These are phyloP conservation scores for Parastagonospora avenae DNA, from an alignment of 2,329 filamentous ascomycete species.

Conservation along the genomic window DNA sequence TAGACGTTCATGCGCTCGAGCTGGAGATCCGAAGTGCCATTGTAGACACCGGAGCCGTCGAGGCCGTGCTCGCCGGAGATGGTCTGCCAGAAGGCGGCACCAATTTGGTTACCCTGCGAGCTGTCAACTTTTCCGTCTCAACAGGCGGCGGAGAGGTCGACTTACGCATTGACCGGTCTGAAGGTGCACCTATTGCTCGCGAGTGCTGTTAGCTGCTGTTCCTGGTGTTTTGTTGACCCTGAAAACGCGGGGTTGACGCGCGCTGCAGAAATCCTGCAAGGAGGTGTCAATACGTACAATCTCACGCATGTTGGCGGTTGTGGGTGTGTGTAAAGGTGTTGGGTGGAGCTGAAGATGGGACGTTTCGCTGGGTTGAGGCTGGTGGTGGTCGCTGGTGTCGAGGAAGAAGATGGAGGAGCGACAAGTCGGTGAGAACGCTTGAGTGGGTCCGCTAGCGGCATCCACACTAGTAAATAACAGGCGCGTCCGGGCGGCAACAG, in stretches of 20 bases:
- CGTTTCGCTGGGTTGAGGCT: conserved; percentile 30
- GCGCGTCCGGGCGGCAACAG: not conserved
- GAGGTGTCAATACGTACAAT: conserved; percentile 61
- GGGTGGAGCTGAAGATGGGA: conserved; percentile 39
- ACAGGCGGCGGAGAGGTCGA: conserved; percentile 30
- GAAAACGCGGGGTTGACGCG: conserved; percentile 50
- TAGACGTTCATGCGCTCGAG: conserved; percentile 99
- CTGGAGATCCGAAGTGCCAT: conserved; percentile 97
- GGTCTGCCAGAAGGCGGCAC: conserved; percentile 95
- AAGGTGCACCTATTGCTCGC: conserved; percentile 83
- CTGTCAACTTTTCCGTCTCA: conserved; percentile 33
- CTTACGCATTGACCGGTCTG: conserved; percentile 99
- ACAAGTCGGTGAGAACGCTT: conserved; percentile 16
- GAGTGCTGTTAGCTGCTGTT: conserved; percentile 62
- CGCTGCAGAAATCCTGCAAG: conserved; percentile 51
- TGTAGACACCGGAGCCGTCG: conserved; percentile 97
- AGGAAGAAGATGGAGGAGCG: conserved; percentile 39
- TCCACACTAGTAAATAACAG: not conserved
- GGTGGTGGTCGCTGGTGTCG: conserved; percentile 38
- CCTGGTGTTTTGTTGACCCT: conserved; percentile 48
- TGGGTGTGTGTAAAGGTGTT: conserved; percentile 24
- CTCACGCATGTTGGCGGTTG: conserved; percentile 65
- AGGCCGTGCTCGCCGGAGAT: conserved; percentile 82
- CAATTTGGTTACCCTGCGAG: conserved; percentile 97
- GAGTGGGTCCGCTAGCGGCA: conserved; percentile 27